Conservation (phyloP, 257 asterid genomes). For the Solanum tacnaense region DNA sequence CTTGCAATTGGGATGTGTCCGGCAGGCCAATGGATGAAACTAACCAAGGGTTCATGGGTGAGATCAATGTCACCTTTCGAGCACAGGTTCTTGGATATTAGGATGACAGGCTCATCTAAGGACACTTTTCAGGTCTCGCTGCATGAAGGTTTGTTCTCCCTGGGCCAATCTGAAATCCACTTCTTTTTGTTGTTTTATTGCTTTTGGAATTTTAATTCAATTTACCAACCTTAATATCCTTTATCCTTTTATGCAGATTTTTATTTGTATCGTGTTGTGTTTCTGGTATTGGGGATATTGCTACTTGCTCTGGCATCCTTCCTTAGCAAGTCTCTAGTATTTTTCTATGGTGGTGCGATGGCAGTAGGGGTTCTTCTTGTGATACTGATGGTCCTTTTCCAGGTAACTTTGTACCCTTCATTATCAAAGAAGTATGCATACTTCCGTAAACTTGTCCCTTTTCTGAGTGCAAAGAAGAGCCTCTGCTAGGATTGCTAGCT, state of each 20-base stretch:
- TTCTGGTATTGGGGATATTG: conserved; percentile 56
- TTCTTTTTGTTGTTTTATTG: neutral
- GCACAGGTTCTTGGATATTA: conserved; percentile 63
- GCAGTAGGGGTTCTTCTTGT: conserved; percentile 63
- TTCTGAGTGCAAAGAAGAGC: neutral
- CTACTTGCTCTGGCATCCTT: conserved; percentile 52
- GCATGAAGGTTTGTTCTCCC: conserved; percentile 59
- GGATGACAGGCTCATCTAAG: conserved; percentile 39
- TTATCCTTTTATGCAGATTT: conserved; percentile 41
- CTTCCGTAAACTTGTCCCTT: neutral
- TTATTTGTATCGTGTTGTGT: conserved; percentile 43
- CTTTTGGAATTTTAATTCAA: neutral
- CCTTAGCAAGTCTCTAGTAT: conserved; percentile 71
- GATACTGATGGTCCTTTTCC: conserved; percentile 78
- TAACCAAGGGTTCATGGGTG: conserved; percentile 57
- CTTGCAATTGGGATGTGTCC: conserved; percentile 77
- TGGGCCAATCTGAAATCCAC: neutral
- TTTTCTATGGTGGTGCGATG: conserved; percentile 88
- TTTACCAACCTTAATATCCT: neutral
- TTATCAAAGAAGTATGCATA: neutral
- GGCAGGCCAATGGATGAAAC: conserved; percentile 69
- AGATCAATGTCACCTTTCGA: conserved; percentile 86
- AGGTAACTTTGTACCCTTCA: conserved; percentile 27
- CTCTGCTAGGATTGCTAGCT: neutral
- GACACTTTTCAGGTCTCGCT: conserved; percentile 60